Evolutionary conservation across 129 eudicot genomes (phyloP).

Genomic region (Gnaphalium uliginosum): DNA sequence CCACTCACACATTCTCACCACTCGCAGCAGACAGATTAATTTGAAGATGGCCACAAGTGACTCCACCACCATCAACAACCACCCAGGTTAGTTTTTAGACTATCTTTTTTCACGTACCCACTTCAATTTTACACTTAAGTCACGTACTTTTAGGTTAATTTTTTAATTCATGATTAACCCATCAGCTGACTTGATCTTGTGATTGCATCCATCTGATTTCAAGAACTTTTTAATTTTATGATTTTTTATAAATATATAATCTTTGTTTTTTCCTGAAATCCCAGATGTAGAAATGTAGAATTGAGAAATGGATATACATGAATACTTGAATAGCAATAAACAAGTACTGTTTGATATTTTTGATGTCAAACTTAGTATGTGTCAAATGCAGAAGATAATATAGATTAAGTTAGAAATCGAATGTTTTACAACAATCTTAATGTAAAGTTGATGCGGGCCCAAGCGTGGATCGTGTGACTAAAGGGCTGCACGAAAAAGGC

Average conservation of each 20-base stretch:
- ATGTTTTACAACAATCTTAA: background rate
- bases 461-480: too few species aligned
- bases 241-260: background rate
- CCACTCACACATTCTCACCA: background rate
- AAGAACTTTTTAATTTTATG: background rate
- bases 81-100: background rate
- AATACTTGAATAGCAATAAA: background rate
- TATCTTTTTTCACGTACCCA: background rate
- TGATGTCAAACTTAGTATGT: background rate
- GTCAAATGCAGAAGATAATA: background rate
- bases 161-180: slow-evolving; percentile 5
- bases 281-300: background rate
- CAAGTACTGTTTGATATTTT: background rate
- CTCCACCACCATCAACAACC: slow-evolving; percentile 1
- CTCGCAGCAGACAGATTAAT: background rate
- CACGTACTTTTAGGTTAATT: slow-evolving; percentile 17
- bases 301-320: background rate
- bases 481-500: too few species aligned
- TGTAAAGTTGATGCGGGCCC: too few species aligned
- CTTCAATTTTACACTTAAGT: background rate
- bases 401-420: background rate
- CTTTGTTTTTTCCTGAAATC: background rate
- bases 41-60: background rate
- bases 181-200: slow-evolving; percentile 15
- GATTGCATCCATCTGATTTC: background rate